Percentiles rank a stretch among this genome's conserved stretches.
Conservation (phyloP, 2,329 filamentous ascomycete genomes). For the Cercospora nicotianae region DNA sequence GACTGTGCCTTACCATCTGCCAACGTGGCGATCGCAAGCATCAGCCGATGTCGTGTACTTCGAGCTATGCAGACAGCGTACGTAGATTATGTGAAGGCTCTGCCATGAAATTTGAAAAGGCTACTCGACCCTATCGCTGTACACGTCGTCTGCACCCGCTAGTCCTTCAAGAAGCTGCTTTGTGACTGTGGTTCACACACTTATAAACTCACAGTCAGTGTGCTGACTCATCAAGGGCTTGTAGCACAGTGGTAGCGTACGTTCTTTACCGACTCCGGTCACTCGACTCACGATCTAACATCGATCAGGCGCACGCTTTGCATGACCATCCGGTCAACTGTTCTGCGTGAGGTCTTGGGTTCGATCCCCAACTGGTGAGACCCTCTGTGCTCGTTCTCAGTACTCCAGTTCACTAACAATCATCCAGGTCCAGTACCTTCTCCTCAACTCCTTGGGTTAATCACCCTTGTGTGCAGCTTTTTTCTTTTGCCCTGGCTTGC, state of each 20-base stretch:
- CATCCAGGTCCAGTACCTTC: background rate
- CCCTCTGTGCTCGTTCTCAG: background rate
- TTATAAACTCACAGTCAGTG: too few relatives aligned
- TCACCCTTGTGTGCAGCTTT: background rate
- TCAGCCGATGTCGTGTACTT: background rate
- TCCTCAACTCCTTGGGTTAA: conserved; percentile 3
- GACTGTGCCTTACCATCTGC: background rate
- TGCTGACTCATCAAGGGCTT: conserved; percentile 12
- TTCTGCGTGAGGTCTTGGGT: conserved; percentile 14
- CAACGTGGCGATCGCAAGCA: background rate
- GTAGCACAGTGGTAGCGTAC: conserved; percentile 17
- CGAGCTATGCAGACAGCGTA: background rate
- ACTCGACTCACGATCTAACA: background rate
- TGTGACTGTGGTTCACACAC: too few relatives aligned
- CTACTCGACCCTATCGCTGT: background rate
- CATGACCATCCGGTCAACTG: background rate
- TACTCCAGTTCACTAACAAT: background rate
- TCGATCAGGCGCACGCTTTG: conserved; percentile 8
- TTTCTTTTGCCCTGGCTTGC: background rate
- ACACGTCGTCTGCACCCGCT: background rate
- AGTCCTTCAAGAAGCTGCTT: background rate
- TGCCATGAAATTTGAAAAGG: background rate
- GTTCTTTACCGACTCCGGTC: background rate
- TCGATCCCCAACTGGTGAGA: conserved; percentile 10
- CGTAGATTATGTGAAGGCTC: background rate